A percentile compares a stretch with the other conserved stretches of the same genome.
These are phyloP conservation scores for Hypoxylon sp. DNA, from an alignment of 2,329 filamentous ascomycete genomes.

Conservation along the genomic window DNA sequence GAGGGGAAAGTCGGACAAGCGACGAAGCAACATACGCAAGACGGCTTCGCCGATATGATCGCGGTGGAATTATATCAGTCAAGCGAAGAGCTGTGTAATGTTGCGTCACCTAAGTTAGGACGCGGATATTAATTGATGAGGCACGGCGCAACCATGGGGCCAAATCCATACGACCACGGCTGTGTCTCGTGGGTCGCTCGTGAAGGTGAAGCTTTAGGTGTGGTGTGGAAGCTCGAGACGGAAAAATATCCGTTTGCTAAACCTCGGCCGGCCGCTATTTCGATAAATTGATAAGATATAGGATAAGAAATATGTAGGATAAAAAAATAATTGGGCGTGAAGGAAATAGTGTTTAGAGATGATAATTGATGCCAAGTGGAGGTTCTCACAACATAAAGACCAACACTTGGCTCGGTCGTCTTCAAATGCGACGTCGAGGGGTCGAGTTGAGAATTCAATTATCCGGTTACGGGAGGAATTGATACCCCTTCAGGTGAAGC, in stretches of 20 bases:
- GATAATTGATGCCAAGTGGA: slow-evolving; percentile 15
- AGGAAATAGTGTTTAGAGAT: slow-evolving; percentile 2
- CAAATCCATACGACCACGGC: slow-evolving; percentile 25
- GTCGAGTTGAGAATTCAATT: slow-evolving; percentile 38
- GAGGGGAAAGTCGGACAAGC: slow-evolving; percentile 32
- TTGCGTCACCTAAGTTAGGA: slow-evolving; percentile 39
- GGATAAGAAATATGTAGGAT: too few species aligned
- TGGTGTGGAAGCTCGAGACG: slow-evolving; percentile 8
- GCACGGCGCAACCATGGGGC: slow-evolving; percentile 29
- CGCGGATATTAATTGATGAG: slow-evolving; percentile 37
- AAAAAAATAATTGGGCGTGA: not conserved
- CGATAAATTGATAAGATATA: slow-evolving; percentile 7
- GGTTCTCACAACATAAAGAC: slow-evolving; percentile 27
- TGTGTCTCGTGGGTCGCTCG: slow-evolving; percentile 8
- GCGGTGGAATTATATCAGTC: slow-evolving; percentile 31
- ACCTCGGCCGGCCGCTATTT: slow-evolving; percentile 29
- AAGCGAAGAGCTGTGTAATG: slow-evolving; percentile 36
- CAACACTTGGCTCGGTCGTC: slow-evolving; percentile 14
- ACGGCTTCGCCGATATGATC: slow-evolving; percentile 34
- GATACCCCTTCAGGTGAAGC: slow-evolving; percentile 40
- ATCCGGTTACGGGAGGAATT: slow-evolving; percentile 42
- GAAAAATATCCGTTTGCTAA: slow-evolving; percentile 23
- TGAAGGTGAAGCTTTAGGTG: slow-evolving; percentile 16
- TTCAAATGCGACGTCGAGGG: slow-evolving; percentile 41
- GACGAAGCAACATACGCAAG: slow-evolving; percentile 32